phyloP scores from a whole-genome alignment of 768 basidiomycete species.

The Suillus hirtellus region DNA sequence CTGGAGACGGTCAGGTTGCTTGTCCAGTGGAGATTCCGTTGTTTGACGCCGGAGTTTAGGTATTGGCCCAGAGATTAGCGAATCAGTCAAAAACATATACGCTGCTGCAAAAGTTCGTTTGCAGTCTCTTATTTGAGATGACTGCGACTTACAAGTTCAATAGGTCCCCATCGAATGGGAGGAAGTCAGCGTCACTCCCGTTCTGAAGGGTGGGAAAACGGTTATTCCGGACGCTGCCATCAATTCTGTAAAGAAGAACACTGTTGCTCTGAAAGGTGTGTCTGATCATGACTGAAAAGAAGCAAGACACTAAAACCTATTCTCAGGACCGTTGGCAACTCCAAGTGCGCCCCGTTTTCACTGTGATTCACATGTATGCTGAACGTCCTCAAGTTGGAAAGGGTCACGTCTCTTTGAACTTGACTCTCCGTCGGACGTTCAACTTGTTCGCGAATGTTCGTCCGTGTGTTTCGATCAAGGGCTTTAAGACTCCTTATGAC shows the following conservation, averaged over 20 bases:
- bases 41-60: slow-evolving; percentile 48
- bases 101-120: slow-evolving; percentile 72
- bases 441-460: slow-evolving; percentile 98
- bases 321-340: slow-evolving; percentile 87
- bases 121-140: slow-evolving; percentile 5
- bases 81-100: slow-evolving; percentile 95
- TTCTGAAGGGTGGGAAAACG: slow-evolving; percentile 93
- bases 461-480: slow-evolving; percentile 92
- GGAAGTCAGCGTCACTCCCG: slow-evolving; percentile 94
- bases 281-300: slow-evolving; percentile 9
- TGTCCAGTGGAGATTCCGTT: slow-evolving; percentile 23
- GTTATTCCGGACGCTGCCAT: slow-evolving; percentile 94
- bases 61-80: slow-evolving; percentile 98
- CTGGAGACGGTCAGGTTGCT: slow-evolving; percentile 78
- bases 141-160: slow-evolving; percentile 16
- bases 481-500: slow-evolving; percentile 98
- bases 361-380: slow-evolving; percentile 17
- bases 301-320: slow-evolving; percentile 7
- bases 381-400: slow-evolving; percentile 77
- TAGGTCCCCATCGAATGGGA: slow-evolving; percentile 99
- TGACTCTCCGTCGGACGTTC: slow-evolving; percentile 96
- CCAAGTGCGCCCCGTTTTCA: slow-evolving; percentile 67
- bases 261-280: slow-evolving; percentile 94
- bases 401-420: slow-evolving; percentile 96
- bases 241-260: slow-evolving; percentile 91